Base-by-base conservation (phyloP, 768 basidiomycete species). In the Termitomyces bulborhizus region DNA sequence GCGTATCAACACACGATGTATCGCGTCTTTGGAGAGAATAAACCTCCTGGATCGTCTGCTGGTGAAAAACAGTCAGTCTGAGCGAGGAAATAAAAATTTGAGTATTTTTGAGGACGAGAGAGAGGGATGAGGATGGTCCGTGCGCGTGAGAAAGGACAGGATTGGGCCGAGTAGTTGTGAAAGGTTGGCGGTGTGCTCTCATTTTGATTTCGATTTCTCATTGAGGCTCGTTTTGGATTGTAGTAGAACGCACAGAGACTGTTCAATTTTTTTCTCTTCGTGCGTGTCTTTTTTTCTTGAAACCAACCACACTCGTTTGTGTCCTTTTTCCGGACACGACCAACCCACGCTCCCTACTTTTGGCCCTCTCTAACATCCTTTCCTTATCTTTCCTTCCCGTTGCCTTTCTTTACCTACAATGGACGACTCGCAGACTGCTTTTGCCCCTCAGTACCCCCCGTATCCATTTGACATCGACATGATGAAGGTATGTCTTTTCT, bases 401-500 rank as follows among this genome's bases (percentile, higher is more conserved):
- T 73, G 70, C 61, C 58, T 60, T 62, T 58, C 62, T 60, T 66
- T 44, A 60, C 64, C 68, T 62, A 57, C 72, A 61, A 85, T 89
- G 88, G 86, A 88, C 76, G 86, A 90, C 78, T 65, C 80, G 53
- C 86, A 88, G 71, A 75, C 86, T 68, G 78, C 78, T 48, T 88
- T 87, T 68, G 81, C 82, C 58, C 70, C 74, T 53, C 86, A 84
- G 65, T 90, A 90, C 69, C 78, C 80, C 59, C 69, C 78, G 59
- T 90, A 88, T 80, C 74, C 71, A 56, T 87, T 91, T 74, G 89
- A 91, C 67, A 76, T 91, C 81, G 89, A 92, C 72, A 91, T 92
- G 89, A 91, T 90, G 88, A 92, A 92, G 87, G 90, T 86, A 36
- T 15, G 75, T 69, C 8, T 1, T 3, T 2, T 12, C 4, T 21